Base-by-base conservation (phyloP, 2,329 filamentous ascomycete species). In the Hortaea werneckii region DNA sequence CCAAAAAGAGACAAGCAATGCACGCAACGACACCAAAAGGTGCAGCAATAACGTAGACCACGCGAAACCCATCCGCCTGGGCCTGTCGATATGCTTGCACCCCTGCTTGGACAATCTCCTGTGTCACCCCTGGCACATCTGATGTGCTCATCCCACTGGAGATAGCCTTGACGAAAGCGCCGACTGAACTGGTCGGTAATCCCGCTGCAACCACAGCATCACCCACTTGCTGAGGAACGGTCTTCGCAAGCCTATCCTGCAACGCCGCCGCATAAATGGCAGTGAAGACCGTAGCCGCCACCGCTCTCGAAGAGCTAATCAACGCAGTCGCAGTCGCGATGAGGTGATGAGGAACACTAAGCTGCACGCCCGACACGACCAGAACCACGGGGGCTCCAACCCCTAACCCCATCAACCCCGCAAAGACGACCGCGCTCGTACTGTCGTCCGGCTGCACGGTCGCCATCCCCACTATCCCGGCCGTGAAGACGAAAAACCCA, bases 211-310 rank as follows among this genome's bases (percentile, higher is more conserved):
- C 48, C 0, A 61, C 61, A 0, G 61, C 67, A 1, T 63, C 57
- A 1, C 62, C 55, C 5, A 71, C 56, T 37, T 64, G 59, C 6
- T 54, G 49, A 2, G 66, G 63, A 2, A 71, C 58, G 1, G 65
- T 67, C 5, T 50, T 56, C 1, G 57, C 51, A 3, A 69, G 56
- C 2, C 68, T 61, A 46, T 67, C 66, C 27, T 57, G 62, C 6
- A 71, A 49, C 35, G 69, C 67, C 1, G 65, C 62, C 5, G 60
- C 61, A 49, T 70, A 71, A 6, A 71, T 64, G 6, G 66, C 61
- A 5, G 66, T 62, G 8, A 65, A 63, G 29, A 69, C 57, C 3
- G 63, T 65, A 6, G 65, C 62, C 5, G 62, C 63, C 0, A 54
- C 43, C 3, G 51, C 46, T 13, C 54, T 28, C 4, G 50, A 40